Percentiles rank a stretch among this genome's conserved stretches.
These are phyloP conservation scores for Tulasnella sp. DNA, from an alignment of 768 basidiomycete genomes.

Conservation along the genomic window DNA sequence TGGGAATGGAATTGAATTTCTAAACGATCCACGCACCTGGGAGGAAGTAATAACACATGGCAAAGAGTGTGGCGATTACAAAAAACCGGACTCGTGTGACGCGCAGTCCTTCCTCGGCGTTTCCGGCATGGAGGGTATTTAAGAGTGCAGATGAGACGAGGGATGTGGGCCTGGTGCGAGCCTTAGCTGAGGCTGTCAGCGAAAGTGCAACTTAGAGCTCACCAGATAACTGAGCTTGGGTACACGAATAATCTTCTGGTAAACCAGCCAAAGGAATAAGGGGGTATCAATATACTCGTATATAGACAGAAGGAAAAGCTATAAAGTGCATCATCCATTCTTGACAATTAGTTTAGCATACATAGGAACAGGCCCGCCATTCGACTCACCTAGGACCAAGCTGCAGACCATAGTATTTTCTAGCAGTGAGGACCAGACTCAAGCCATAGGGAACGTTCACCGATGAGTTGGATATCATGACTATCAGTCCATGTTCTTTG, in stretches of 20 bases:
- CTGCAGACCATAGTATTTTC: slow-evolving; percentile 64
- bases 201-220: neutral
- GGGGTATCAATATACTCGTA: neutral
- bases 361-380: neutral
- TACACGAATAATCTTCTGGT: slow-evolving; percentile 38
- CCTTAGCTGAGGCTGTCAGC: slow-evolving; percentile 37
- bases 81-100: slow-evolving; percentile 82
- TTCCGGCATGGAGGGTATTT: slow-evolving; percentile 95
- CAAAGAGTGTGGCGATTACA: slow-evolving; percentile 52
- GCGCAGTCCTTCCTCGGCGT: slow-evolving; percentile 51
- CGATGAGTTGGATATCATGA: slow-evolving; percentile 78
- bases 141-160: slow-evolving; percentile 89
- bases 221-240: neutral
- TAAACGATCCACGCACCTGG: slow-evolving; percentile 56
- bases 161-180: slow-evolving; percentile 98
- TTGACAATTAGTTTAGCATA: neutral
- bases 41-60: slow-evolving; percentile 84
- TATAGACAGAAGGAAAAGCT: slow-evolving; percentile 5
- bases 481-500: slow-evolving; percentile 88
- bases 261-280: neutral
- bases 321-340: neutral
- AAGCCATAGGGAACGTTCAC: slow-evolving; percentile 55
- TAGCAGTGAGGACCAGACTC: slow-evolving; percentile 76
- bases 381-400: slow-evolving; percentile 56
- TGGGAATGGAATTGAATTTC: neutral